Conservation (phyloP, 306 rosid species). For the Macrotyloma uniflorum region DNA sequence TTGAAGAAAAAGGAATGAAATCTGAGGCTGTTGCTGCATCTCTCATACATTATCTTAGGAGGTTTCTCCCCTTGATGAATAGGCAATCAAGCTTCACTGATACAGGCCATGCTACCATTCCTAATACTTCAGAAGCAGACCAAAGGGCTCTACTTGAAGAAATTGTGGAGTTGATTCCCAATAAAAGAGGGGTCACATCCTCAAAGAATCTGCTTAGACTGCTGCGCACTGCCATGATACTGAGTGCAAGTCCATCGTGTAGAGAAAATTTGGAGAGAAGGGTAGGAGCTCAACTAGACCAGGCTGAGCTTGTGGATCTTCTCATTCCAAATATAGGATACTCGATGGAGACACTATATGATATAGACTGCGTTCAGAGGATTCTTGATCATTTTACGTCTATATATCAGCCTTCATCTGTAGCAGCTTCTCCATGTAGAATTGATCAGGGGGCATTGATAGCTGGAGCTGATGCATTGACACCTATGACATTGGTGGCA, state of each 20-base stretch:
- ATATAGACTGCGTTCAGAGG: constrained; percentile 81
- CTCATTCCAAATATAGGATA: constrained; percentile 83
- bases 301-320: constrained; percentile 72
- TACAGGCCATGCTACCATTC: constrained; percentile 52
- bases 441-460: constrained; percentile 59
- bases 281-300: constrained; percentile 78
- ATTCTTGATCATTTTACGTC: constrained; percentile 82
- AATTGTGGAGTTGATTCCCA: constrained; percentile 71
- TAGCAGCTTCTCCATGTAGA: constrained; percentile 64
- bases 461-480: constrained; percentile 57
- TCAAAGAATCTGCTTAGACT: constrained; percentile 67
- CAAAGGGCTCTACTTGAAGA: constrained; percentile 81
- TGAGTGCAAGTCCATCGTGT: constrained; percentile 72
- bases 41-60: constrained; percentile 64
- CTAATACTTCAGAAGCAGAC: constrained; percentile 71
- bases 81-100: constrained; percentile 71
- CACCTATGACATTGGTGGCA: constrained; percentile 77
- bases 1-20: constrained; percentile 77
- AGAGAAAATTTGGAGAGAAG: constrained; percentile 80
- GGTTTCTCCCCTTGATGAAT: constrained; percentile 81
- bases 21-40: constrained; percentile 70
- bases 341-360: constrained; percentile 76
- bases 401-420: constrained; percentile 51
- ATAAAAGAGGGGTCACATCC: constrained; percentile 66
- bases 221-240: constrained; percentile 77